Evolutionary conservation across 352 stramenopile genomes (phyloP).

Genomic region (Phytophthora hybrid): DNA sequence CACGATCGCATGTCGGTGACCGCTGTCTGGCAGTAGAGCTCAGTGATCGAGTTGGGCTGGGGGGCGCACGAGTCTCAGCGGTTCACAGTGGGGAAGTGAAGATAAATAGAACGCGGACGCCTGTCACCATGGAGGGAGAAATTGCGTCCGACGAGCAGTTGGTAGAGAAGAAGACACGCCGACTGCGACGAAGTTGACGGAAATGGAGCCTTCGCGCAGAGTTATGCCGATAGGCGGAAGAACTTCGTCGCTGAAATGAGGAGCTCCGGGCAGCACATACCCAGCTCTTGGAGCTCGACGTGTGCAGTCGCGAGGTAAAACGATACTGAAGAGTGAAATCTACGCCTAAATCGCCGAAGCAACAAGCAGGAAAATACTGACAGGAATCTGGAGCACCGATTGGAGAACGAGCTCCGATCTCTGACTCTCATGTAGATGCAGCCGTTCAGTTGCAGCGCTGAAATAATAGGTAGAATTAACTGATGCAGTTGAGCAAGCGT

Average conservation of each 20-base stretch:
- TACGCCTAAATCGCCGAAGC: conserved; percentile 22
- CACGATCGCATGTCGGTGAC: background rate
- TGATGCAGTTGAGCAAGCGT: too few relatives aligned
- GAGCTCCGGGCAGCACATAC: background rate
- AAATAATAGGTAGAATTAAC: conserved; percentile 21
- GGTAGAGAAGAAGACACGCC: background rate
- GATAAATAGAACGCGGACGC: too few relatives aligned
- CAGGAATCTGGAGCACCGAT: background rate
- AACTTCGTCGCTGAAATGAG: conserved; percentile 9
- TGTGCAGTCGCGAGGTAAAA: conserved; percentile 46
- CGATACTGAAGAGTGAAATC: conserved; percentile 40
- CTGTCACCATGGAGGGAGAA: too few relatives aligned
- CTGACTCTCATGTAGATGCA: background rate
- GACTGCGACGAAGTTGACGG: background rate
- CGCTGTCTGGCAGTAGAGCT: background rate
- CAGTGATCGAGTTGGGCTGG: background rate
- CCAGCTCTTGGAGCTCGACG: conserved; percentile 30
- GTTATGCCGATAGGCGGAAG: background rate
- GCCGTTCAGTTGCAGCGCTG: conserved; percentile 32
- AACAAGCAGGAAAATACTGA: conserved; percentile 39
- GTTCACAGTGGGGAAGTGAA: background rate
- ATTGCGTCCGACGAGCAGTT: background rate
- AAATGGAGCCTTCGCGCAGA: conserved; percentile 6
- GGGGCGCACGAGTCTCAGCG: background rate
- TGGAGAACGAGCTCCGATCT: background rate